Evolutionary conservation across 768 basidiomycete genomes (phyloP), one percentile per base, ranked within the genome.

Genomic region (Paxillus involutus): DNA sequence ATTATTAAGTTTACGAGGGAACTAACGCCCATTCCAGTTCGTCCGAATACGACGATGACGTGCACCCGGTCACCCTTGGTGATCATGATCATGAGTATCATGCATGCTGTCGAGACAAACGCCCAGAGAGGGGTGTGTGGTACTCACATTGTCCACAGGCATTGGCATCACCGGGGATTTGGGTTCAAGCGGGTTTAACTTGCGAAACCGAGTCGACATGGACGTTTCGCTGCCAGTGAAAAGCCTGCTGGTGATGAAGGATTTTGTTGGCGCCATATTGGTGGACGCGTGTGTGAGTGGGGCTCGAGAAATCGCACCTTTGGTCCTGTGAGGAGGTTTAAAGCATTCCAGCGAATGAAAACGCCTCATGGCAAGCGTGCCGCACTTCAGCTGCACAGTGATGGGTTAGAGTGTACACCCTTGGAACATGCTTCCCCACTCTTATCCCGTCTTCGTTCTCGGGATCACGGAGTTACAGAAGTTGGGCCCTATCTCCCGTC

Each of bases 1-100:
- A 66, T 53, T 54, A 69, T 71, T 30, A 69, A 39, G 36, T 69
- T 69, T 14, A 69, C 68, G 50, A 69, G 60, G 12, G 68, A 69
- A 39, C 68, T 69, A 51, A 70, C 56, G 0, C 68, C 68, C 59
- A 69, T 65, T 16, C 70, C 70, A 2, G 70, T 70, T 12, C 70
- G 67, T 54, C 68, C 68, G 50, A 71, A 69, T 56, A 69, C 55
- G 51, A 69, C 70, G 6, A 69, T 17, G 45, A 68, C 67, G 47
- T 69, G 67, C 37, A 68, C 67, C 3, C 65, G 57, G 63, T 66
- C 66, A 10, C 65, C 67, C 67, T 67, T 51, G 12, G 35, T 21
- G 44, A 9, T 30, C 30, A 33, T 40, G 26, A 40, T 14, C 5
- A 35, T 35, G 13, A 35, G 35, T 4, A 35, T 35, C 35, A 35